Conservation (phyloP, 2,329 filamentous ascomycete genomes). For the Fusarium algeriense region DNA sequence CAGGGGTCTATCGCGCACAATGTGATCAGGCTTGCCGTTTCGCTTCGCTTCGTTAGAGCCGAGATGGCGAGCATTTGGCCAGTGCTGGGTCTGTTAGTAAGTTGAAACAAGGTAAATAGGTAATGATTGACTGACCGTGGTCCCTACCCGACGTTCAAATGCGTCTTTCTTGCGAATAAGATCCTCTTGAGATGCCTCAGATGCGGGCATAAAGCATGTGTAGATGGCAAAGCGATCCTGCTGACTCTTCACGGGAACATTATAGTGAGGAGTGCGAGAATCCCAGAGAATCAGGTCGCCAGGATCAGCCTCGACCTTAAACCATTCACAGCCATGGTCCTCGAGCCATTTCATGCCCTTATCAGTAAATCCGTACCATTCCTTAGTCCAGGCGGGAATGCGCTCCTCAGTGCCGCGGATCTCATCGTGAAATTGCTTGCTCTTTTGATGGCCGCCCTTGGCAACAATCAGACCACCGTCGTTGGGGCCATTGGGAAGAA, state of each 20-base stretch:
- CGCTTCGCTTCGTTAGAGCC: conserved; percentile 37
- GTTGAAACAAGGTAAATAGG: not conserved
- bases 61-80: conserved; percentile 51
- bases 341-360: conserved; percentile 54
- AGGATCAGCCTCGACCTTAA: conserved; percentile 57
- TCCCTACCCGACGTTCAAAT: conserved; percentile 53
- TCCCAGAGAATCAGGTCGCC: conserved; percentile 59
- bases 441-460: conserved; percentile 37
- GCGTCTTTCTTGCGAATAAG: conserved; percentile 57
- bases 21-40: conserved; percentile 37
- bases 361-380: conserved; percentile 52
- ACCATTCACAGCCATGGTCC: conserved; percentile 50
- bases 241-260: conserved; percentile 53
- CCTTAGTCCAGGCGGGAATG: conserved; percentile 54
- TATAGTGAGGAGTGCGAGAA: conserved; percentile 56
- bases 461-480: conserved; percentile 54
- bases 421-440: conserved; percentile 52
- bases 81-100: not conserved
- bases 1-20: conserved; percentile 31
- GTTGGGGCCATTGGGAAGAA: conserved; percentile 51
- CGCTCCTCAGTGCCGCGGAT: conserved; percentile 50
- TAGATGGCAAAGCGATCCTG: conserved; percentile 54
- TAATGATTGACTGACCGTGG: conserved; percentile 45
- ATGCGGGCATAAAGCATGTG: conserved; percentile 44
- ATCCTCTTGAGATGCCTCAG: conserved; percentile 50